These are phyloP conservation scores for Diaporthe sp. DNA, from an alignment of 2,329 filamentous ascomycete species.

Conservation along the genomic window DNA sequence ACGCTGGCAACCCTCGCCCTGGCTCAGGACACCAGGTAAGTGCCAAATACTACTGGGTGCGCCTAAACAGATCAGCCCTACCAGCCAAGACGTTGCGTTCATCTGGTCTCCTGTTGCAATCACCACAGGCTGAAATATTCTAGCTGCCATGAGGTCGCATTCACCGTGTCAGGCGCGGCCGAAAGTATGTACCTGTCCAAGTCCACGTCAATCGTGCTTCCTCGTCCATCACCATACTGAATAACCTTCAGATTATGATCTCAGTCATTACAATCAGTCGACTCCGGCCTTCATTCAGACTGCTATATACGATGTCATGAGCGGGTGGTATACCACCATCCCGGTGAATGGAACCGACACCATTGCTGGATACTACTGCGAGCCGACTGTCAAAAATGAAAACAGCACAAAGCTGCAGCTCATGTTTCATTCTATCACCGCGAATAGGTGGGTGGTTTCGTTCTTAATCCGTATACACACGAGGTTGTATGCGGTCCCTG, in stretches of 20 bases:
- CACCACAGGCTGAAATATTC: background rate
- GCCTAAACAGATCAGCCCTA: background rate
- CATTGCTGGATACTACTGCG: background rate
- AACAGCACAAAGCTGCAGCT: slow-evolving; percentile 15
- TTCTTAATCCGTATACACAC: too few relatives aligned
- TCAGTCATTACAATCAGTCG: background rate
- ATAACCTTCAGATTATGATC: background rate
- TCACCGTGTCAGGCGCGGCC: background rate
- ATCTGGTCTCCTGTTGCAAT: background rate
- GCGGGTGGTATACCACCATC: background rate
- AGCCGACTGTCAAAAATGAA: background rate
- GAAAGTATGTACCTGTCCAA: background rate
- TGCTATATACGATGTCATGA: background rate
- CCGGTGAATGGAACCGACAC: background rate
- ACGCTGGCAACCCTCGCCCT: background rate
- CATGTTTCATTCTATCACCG: slow-evolving; percentile 6
- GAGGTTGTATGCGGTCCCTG: too few relatives aligned
- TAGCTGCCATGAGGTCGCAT: background rate
- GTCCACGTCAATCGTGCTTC: background rate
- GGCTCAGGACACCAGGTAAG: background rate
- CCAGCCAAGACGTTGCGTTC: background rate
- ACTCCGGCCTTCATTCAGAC: background rate
- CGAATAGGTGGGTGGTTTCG: too few relatives aligned
- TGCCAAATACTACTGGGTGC: background rate
- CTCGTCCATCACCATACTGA: background rate